Evolutionary conservation across 163 green algal genomes (phyloP).

Genomic region (Chlamydomonas reinhardtii): DNA sequence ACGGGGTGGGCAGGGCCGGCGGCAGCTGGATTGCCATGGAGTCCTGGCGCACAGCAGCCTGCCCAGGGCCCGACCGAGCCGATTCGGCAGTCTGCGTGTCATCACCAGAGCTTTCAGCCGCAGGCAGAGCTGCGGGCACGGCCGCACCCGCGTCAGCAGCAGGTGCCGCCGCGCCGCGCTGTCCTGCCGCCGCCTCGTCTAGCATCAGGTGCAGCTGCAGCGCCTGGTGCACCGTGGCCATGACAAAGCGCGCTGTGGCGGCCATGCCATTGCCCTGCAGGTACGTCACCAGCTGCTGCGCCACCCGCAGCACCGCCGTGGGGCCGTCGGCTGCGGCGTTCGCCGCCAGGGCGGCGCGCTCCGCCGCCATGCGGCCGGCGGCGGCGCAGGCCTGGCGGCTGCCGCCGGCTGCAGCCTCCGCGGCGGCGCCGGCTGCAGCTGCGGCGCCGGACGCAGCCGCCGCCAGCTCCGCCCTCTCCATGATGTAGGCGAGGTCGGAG

Average conservation of each 20-base stretch:
- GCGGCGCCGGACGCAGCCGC: background rate
- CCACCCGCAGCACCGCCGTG: slow-evolving; percentile 30
- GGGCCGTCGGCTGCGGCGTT: slow-evolving; percentile 27
- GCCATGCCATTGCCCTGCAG: slow-evolving; percentile 38
- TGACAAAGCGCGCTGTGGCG: slow-evolving; percentile 6
- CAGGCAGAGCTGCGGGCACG: too few relatives aligned
- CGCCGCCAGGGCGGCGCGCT: slow-evolving; percentile 9
- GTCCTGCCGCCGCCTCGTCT: too few relatives aligned
- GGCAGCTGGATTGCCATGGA: too few relatives aligned
- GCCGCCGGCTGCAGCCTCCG: too few relatives aligned
- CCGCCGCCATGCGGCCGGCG: background rate
- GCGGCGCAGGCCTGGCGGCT: too few relatives aligned
- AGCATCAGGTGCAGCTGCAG: slow-evolving; percentile 31
- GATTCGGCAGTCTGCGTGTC: too few relatives aligned
- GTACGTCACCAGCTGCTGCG: slow-evolving; percentile 35
- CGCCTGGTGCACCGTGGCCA: slow-evolving; percentile 12
- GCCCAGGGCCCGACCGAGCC: too few relatives aligned
- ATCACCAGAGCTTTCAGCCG: too few relatives aligned
- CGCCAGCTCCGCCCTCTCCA: slow-evolving; percentile 42
- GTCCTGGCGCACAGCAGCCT: too few relatives aligned
- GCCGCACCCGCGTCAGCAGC: too few relatives aligned
- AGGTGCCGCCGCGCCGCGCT: too few relatives aligned
- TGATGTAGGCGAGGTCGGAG: slow-evolving; percentile 39
- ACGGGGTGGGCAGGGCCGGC: too few relatives aligned
- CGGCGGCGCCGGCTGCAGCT: background rate